phyloP scores from a whole-genome alignment of 2,329 filamentous ascomycete species.

The Aspergillus sojae region DNA sequence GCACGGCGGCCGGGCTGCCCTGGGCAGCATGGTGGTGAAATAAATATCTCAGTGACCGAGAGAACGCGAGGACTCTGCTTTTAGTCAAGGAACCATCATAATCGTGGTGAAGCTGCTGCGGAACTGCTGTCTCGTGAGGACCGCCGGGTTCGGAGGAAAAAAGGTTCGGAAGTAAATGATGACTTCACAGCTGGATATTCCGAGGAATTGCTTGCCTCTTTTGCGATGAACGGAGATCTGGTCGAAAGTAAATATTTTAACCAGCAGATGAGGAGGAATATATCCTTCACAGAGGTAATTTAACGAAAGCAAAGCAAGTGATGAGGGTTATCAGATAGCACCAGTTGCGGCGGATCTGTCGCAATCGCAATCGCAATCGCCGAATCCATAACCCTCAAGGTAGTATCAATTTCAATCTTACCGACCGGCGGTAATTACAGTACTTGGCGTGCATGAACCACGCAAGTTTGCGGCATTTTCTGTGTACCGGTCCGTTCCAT shows the following conservation, averaged over 20 bases:
- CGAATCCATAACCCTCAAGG: not conserved
- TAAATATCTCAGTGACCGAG: conserved; percentile 11
- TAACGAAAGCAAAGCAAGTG: not conserved
- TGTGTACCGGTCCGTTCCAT: not conserved
- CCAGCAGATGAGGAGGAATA: not conserved
- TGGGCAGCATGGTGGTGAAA: conserved; percentile 38
- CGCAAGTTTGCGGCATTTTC: not conserved
- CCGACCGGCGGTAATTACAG: not conserved
- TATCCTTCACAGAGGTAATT: not conserved
- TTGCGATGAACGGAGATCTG: not conserved
- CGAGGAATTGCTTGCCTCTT: not conserved
- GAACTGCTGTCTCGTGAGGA: conserved; percentile 27
- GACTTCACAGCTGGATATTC: conserved; percentile 6
- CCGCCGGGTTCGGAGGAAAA: conserved; percentile 41
- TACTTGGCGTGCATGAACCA: not conserved
- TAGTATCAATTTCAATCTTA: not conserved
- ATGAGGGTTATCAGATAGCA: not conserved
- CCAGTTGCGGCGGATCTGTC: conserved; percentile 22
- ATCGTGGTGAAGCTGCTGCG: conserved; percentile 17
- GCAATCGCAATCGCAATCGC: conserved; percentile 19
- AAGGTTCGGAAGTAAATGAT: conserved; percentile 18
- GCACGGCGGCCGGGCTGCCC: conserved; percentile 39
- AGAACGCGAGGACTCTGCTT: not conserved
- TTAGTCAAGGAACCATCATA: conserved; percentile 29
- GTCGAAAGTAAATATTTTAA: not conserved